Percentiles rank a stretch among this genome's conserved stretches.
These are phyloP conservation scores for Papilionanthe hybrid DNA, from an alignment of 116 monocot genomes.

Conservation along the genomic window DNA sequence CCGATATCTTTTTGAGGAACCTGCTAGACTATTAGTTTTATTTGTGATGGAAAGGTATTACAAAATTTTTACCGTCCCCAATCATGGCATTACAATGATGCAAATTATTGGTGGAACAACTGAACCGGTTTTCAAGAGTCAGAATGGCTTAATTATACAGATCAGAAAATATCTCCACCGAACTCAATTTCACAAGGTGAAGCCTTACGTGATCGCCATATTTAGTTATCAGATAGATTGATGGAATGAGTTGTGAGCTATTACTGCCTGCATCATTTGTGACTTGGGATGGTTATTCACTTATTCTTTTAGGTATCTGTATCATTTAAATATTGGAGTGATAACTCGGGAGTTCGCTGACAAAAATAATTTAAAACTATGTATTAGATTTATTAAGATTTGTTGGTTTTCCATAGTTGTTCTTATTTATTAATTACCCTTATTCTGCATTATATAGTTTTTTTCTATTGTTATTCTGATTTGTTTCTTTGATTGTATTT, in stretches of 20 bases:
- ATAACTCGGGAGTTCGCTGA: not conserved
- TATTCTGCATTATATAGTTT: too few relatives aligned
- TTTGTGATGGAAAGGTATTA: not conserved
- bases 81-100: not conserved
- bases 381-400: not conserved
- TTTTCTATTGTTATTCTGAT: too few relatives aligned
- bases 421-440: too few relatives aligned
- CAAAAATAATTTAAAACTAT: not conserved
- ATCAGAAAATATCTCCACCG: not conserved
- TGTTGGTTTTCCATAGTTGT: too few relatives aligned
- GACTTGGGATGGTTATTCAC: not conserved
- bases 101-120: too few relatives aligned
- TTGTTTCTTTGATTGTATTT: too few relatives aligned
- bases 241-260: not conserved
- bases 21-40: not conserved
- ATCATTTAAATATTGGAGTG: not conserved
- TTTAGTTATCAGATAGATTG: not conserved
- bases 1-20: not conserved
- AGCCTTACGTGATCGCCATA: not conserved
- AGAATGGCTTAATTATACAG: not conserved
- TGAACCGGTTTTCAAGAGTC: not conserved
- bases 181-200: not conserved
- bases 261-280: not conserved
- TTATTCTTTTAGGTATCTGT: not conserved
- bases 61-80: not conserved